Evolutionary conservation across 2,329 filamentous ascomycete species (phyloP).

Genomic region (Fusarium mundagurra): DNA sequence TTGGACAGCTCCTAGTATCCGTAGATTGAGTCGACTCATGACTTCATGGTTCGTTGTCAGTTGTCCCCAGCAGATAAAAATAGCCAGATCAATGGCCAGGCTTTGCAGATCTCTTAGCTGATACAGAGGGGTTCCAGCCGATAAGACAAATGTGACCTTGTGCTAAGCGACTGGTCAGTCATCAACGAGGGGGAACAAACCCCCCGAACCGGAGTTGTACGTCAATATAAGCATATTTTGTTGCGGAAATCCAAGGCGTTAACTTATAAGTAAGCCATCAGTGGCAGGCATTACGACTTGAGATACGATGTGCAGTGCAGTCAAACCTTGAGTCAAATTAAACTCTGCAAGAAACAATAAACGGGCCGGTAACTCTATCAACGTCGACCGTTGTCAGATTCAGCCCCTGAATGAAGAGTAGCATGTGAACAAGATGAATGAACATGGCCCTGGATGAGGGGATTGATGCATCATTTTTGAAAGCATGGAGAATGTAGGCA

Average conservation of each 20-base stretch:
- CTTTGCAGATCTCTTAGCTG: background rate
- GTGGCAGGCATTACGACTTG: background rate
- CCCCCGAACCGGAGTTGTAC: background rate
- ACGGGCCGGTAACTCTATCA: slow-evolving; percentile 5
- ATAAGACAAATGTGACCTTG: background rate
- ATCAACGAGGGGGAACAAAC: background rate
- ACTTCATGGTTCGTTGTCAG: slow-evolving; percentile 9
- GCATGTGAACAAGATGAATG: background rate
- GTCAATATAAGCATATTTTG: slow-evolving; percentile 18
- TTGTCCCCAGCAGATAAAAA: background rate
- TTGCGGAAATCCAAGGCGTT: background rate
- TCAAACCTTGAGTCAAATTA: background rate
- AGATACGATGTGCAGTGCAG: background rate
- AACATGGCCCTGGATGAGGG: background rate
- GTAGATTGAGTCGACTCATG: background rate
- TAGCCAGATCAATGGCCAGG: background rate
- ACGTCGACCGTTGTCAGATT: background rate
- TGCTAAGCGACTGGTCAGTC: background rate
- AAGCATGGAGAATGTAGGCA: background rate
- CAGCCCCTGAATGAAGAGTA: background rate
- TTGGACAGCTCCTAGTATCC: background rate
- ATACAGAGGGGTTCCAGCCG: slow-evolving; percentile 1
- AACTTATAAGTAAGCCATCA: slow-evolving; percentile 2
- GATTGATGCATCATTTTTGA: background rate
- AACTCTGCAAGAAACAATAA: background rate